Evolutionary conservation across 106 monocot genomes (phyloP), one percentile per base, ranked within the genome.

Genomic region (Iris macrosiphon): DNA sequence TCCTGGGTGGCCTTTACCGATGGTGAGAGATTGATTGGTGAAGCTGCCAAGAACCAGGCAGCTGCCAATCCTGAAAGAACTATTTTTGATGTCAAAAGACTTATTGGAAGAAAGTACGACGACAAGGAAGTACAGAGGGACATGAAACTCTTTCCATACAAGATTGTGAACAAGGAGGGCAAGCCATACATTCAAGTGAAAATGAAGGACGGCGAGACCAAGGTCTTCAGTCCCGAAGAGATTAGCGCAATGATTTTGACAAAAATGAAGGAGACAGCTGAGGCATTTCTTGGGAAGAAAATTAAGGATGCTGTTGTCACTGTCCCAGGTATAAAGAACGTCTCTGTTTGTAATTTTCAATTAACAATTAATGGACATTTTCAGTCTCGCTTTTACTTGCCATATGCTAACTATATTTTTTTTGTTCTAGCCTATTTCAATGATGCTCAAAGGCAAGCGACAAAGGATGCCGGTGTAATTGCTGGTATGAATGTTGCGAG

Each of bases 1-100:
- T 75, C 68, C 1, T 75, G 75, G 68, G 75, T 68, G 29, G 75
- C 62, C 26, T 75, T 67, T 39, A 67, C 67, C 23, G 67, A 75
- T 22, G 21, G 22, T 40, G 75, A 75, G 35, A 68, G 62, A 21
- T 28, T 74, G 8, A 67, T 74, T 26, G 74, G 74, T 31, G 74
- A 67, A 39, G 74, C 66, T 29, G 67, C 75, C 0, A 68, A 68
- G 56, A 75, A 75, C 11, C 75, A 62, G 49, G 75, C 75, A 43
- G 61, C 68, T 42, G 56, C 44, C 6, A 75, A 68, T 31, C 31
- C 75, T 2, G 75, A 75, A 57, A 62, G 75, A 57, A 75, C 75
- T 29, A 24, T 71, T 51, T 72, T 72, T 49, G 64, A 64, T 50
- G 72, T 64, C 40, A 72, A 72, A 39, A 47, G 72, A 64, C 56